Evolutionary conservation across 2,329 filamentous ascomycete species (phyloP).

Genomic region (Thielaviopsis ethacetica): DNA sequence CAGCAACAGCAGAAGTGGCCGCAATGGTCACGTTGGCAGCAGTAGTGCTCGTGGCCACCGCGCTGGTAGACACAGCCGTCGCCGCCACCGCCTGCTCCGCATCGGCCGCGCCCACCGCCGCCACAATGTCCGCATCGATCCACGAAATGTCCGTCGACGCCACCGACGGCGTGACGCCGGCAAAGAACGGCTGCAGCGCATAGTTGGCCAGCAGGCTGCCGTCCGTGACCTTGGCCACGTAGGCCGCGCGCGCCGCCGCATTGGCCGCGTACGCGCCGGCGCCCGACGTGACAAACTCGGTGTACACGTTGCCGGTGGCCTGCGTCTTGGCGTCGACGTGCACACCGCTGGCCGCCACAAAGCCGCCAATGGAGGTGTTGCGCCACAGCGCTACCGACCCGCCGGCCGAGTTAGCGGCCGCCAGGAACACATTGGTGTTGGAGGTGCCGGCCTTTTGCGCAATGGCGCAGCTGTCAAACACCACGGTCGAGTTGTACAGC

Average conservation of each 20-base stretch:
- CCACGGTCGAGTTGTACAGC: constrained; percentile 23
- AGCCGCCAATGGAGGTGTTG: constrained; percentile 21
- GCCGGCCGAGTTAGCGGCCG: constrained; percentile 24
- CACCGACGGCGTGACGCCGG: constrained; percentile 19
- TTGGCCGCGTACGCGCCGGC: constrained; percentile 24
- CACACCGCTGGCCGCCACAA: constrained; percentile 22
- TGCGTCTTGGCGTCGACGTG: constrained; percentile 20
- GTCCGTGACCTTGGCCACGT: constrained; percentile 20
- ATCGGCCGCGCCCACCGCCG: not conserved
- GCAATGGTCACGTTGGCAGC: not conserved
- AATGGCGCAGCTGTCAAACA: constrained; percentile 25
- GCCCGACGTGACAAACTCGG: constrained; percentile 26
- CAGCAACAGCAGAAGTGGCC: not conserved
- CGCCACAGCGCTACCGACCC: constrained; percentile 24
- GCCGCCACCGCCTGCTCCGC: not conserved
- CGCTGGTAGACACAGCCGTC: not conserved
- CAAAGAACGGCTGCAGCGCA: constrained; percentile 21
- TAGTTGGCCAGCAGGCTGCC: constrained; percentile 20
- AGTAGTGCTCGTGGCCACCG: not conserved
- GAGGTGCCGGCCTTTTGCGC: constrained; percentile 15
- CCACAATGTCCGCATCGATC: constrained; percentile 22
- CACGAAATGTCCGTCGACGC: constrained; percentile 20
- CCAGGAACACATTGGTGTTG: constrained; percentile 26
- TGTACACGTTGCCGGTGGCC: constrained; percentile 20
- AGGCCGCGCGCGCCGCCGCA: constrained; percentile 18